Conservation (phyloP, 2,329 filamentous ascomycete species). For the Cytospora schulzeri region DNA sequence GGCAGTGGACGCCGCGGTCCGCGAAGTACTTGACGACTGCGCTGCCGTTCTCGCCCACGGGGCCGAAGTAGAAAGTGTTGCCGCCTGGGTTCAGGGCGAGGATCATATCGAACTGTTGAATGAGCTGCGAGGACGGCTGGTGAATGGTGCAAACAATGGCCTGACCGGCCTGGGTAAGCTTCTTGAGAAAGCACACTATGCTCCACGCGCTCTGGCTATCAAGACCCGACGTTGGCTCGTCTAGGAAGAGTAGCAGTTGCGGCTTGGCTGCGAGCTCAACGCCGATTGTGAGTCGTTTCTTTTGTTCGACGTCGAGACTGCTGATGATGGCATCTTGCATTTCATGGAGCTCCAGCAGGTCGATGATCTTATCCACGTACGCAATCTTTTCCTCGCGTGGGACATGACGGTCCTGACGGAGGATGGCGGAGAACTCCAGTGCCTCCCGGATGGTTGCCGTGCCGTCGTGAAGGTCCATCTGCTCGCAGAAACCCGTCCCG, state of each 20-base stretch:
- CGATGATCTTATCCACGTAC: constrained; percentile 72
- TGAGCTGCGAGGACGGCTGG: constrained; percentile 47
- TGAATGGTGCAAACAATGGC: constrained; percentile 50
- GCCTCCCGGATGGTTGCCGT: constrained; percentile 71
- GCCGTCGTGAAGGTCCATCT: constrained; percentile 69
- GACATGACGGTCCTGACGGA: constrained; percentile 63
- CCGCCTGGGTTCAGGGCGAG: constrained; percentile 59
- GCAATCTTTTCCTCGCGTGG: constrained; percentile 64
- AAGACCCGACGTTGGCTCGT: constrained; percentile 75
- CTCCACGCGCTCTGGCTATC: constrained; percentile 75
- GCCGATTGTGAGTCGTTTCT: constrained; percentile 68
- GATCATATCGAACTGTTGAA: constrained; percentile 53
- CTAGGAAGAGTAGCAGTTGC: constrained; percentile 70
- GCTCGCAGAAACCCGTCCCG: constrained; percentile 71
- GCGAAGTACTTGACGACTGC: constrained; percentile 61
- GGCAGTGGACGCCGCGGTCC: constrained; percentile 53
- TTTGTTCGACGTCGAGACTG: constrained; percentile 58
- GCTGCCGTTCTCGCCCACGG: constrained; percentile 65
- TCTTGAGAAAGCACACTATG: constrained; percentile 70
- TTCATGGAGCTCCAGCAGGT: constrained; percentile 66
- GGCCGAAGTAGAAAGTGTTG: constrained; percentile 74
- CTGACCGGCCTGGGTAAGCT: constrained; percentile 52
- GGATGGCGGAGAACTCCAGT: constrained; percentile 65
- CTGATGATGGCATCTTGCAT: constrained; percentile 71
- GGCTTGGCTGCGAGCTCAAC: constrained; percentile 76